phyloP scores from a whole-genome alignment of 257 asterid species.

The Osmanthus fragrans region DNA sequence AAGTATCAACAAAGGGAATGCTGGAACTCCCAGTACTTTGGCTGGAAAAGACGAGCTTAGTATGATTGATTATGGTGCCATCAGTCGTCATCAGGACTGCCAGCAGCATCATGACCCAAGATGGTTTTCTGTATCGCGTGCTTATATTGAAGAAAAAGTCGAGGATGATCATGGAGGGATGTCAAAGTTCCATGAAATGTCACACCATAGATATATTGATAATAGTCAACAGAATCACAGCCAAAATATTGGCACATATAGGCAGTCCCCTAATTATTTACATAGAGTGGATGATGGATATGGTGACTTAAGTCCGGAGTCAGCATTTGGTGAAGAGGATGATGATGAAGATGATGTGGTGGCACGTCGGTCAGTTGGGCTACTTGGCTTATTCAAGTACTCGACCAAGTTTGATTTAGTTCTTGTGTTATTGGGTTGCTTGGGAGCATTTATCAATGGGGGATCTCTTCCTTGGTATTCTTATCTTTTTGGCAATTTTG shows the following conservation, averaged over 20 bases:
- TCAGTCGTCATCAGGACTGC: conserved; percentile 27
- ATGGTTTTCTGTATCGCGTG: conserved; percentile 55
- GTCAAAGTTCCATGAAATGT: not conserved
- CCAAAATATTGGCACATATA: conserved; percentile 17
- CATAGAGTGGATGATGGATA: conserved; percentile 19
- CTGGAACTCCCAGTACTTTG: conserved; percentile 30
- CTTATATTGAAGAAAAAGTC: conserved; percentile 27
- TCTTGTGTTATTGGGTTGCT: conserved; percentile 63
- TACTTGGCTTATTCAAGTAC: conserved; percentile 67
- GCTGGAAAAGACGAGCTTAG: conserved; percentile 36
- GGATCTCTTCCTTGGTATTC: conserved; percentile 96
- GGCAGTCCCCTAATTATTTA: conserved; percentile 27
- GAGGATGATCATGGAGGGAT: conserved; percentile 7
- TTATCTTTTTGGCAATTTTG: conserved; percentile 65
- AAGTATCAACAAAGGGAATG: conserved; percentile 31
- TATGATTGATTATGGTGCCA: conserved; percentile 35
- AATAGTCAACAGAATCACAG: conserved; percentile 8
- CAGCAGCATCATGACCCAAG: conserved; percentile 32
- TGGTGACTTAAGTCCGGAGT: conserved; percentile 21
- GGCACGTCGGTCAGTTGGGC: conserved; percentile 46
- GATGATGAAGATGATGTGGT: conserved; percentile 48
- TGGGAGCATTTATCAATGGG: conserved; percentile 81
- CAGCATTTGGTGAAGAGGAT: conserved; percentile 35
- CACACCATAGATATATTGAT: conserved; percentile 20
- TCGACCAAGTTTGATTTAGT: conserved; percentile 61